These are phyloP conservation scores for Pittosporum tobira DNA, from an alignment of 129 eudicot genomes.

Conservation along the genomic window DNA sequence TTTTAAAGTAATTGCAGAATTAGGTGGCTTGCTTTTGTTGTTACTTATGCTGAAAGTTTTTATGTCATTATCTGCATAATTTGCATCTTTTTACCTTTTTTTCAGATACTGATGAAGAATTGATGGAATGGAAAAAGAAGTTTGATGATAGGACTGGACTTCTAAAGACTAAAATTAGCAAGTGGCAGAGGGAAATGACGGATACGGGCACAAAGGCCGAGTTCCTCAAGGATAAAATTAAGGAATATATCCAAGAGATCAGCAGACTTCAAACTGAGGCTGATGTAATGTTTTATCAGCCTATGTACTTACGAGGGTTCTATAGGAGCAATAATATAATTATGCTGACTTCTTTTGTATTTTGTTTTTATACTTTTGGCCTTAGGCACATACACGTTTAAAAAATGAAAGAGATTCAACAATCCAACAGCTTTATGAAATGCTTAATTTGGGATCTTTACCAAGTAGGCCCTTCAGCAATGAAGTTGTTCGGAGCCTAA, in stretches of 20 bases:
- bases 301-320: conserved; percentile 6
- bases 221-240: conserved; percentile 12
- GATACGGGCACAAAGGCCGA: conserved; percentile 39
- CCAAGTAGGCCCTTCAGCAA: conserved; percentile 47
- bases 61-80: neutral
- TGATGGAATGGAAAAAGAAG: conserved; percentile 55
- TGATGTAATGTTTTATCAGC: conserved; percentile 32
- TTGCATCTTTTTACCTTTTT: conserved; percentile 10
- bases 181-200: conserved; percentile 44
- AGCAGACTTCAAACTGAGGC: conserved; percentile 51
- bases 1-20: conserved; percentile 8
- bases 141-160: conserved; percentile 47
- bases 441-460: conserved; percentile 57
- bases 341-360: no score
- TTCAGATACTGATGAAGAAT: conserved; percentile 77
- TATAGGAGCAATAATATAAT: no score
- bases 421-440: conserved; percentile 42
- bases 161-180: conserved; percentile 38
- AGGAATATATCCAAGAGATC: conserved; percentile 23
- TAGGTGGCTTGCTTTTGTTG: neutral
- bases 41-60: neutral
- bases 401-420: conserved; percentile 62
- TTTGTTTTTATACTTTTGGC: conserved; percentile 7
- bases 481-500: conserved; percentile 47
- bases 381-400: conserved; percentile 38